These are phyloP conservation scores for Arthrobotrys iridis DNA, from an alignment of 2,329 filamentous ascomycete genomes.

Conservation along the genomic window DNA sequence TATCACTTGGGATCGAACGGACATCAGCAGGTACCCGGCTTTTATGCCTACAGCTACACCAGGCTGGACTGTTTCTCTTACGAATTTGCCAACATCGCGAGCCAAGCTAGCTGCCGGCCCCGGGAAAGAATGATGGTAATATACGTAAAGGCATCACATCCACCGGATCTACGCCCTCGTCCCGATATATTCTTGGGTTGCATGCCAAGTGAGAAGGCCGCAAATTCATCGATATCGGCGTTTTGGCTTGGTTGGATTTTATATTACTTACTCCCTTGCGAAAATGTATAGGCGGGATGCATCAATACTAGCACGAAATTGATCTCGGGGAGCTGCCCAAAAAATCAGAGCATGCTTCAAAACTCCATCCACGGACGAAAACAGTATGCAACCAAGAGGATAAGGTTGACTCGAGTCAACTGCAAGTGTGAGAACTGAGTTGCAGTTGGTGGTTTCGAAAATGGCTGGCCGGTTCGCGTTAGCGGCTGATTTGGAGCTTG, in stretches of 20 bases:
- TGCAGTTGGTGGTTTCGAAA: slow-evolving; percentile 10
- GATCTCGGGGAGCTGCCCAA: slow-evolving; percentile 12
- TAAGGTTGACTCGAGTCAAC: no score
- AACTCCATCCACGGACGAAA: no score
- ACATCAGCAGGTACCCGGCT: slow-evolving; percentile 18
- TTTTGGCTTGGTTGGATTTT: neutral
- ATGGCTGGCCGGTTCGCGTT: neutral
- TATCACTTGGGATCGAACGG: neutral
- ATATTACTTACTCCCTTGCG: neutral
- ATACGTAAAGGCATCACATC: neutral
- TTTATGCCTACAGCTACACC: neutral
- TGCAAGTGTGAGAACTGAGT: neutral
- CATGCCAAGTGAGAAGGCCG: slow-evolving; percentile 5
- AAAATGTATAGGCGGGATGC: slow-evolving; percentile 5
- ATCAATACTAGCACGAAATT: slow-evolving; percentile 22
- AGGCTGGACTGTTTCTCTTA: neutral
- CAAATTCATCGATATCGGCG: neutral
- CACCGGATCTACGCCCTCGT: neutral
- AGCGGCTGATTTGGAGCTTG: slow-evolving; percentile 41
- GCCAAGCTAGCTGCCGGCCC: neutral
- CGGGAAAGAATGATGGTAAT: neutral
- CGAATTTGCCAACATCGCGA: neutral
- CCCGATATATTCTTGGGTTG: slow-evolving; percentile 5
- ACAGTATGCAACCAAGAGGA: no score
- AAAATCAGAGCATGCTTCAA: slow-evolving; percentile 19